Percentiles rank a stretch among this genome's conserved stretches.
Evolutionary conservation across 148 eudicot genomes (phyloP).

Genomic region (Camellia japonica): DNA sequence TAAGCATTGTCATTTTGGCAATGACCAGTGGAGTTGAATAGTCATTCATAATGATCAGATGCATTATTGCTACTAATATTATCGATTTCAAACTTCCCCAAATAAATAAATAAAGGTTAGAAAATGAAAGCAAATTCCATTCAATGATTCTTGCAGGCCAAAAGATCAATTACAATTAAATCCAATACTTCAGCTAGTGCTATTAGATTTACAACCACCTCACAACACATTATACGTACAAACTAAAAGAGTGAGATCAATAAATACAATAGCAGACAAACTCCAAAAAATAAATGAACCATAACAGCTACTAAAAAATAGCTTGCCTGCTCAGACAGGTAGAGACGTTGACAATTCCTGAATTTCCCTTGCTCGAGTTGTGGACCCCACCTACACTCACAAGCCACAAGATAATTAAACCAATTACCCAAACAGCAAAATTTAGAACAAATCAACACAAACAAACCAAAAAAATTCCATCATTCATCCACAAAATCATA

Average conservation of each 20-base stretch:
- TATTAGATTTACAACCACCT: neutral
- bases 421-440: neutral
- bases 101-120: neutral
- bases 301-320: neutral
- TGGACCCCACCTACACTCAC: constrained; percentile 78
- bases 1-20: no score
- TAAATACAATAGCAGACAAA: neutral
- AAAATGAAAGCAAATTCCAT: constrained; percentile 6
- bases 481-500: neutral
- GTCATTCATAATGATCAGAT: neutral
- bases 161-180: constrained; percentile 5
- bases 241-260: neutral
- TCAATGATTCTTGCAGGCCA: neutral
- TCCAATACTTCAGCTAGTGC: neutral
- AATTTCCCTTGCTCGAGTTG: constrained; percentile 65
- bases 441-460: neutral
- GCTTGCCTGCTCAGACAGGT: constrained; percentile 84
- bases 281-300: neutral
- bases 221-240: neutral
- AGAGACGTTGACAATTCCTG: constrained; percentile 82
- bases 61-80: no score
- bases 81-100: no score
- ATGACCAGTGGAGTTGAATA: neutral
- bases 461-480: neutral
- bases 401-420: neutral